Base-by-base conservation (phyloP, 164 flowering plant species). In the Vitis rupestris region DNA sequence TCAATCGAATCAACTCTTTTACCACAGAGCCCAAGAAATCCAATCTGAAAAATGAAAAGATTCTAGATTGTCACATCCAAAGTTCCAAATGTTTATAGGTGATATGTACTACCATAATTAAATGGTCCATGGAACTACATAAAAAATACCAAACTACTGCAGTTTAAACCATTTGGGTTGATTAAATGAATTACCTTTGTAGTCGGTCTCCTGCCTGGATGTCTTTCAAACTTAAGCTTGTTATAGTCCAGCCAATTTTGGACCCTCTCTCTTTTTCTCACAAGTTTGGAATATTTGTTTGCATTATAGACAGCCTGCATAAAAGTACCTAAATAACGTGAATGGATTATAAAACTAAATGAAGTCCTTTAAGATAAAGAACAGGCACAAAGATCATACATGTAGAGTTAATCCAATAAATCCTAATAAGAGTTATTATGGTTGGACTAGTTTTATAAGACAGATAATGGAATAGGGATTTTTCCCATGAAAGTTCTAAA, bases 161-260 rank as follows among this genome's bases (percentile, higher is more conserved):
- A 16, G 11, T 31, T 48, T 63, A n/a, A 1, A n/a, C n/a, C 44
- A 59, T n/a, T 30, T 23, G 2, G 19, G 37, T 37, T 49, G 47
- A 60, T 53, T 31, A 17, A 48, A 65, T 13, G 49, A 65, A 23
- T 5, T 74, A 94, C 99, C 91, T 81, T 92, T 60, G 23, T 76
- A 37, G 84, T 88, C 13, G 99, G 98, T 75, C 85, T 87, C 73
- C 86, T 89, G 44, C 81, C 82, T 49, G 96, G 93, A 81, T 90
- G 78, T 69, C 97, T 87, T 83, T 93, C 91, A 71, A 80, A 84
- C 83, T 92, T 92, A 59, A 90, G 85, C 76, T 83, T 93, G 77
- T 90, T 74, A 75, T 93, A 95, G 76, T 93, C 99, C 66, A 93
- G 74, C 98, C 94, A 91, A 76, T 90, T 88, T 52, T 84, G 97